These are phyloP conservation scores for Lentinus tigrinus DNA, from an alignment of 768 basidiomycete genomes.

Conservation along the genomic window DNA sequence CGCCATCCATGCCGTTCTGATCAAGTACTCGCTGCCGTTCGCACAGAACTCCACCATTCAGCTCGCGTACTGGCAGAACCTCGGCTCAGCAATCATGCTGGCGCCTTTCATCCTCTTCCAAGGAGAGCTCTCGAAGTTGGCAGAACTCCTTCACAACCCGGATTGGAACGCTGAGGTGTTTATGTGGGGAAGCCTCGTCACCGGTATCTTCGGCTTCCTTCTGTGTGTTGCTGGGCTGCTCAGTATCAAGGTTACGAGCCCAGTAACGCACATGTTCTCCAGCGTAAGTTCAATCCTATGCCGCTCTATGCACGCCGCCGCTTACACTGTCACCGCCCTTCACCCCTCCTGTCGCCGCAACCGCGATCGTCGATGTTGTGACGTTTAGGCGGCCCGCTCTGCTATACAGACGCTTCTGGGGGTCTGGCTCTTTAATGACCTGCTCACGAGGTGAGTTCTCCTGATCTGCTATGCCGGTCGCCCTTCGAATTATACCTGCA, in stretches of 20 bases:
- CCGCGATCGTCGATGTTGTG: background rate
- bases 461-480: background rate
- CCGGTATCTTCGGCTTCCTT: conserved; percentile 79
- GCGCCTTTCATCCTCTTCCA: conserved; percentile 58
- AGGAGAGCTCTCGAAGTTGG: conserved; percentile 49
- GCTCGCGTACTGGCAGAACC: conserved; percentile 79
- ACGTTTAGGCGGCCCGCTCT: conserved; percentile 66
- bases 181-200: conserved; percentile 63
- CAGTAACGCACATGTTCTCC: conserved; percentile 85
- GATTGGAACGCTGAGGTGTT: conserved; percentile 55
- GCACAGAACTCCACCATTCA: conserved; percentile 73
- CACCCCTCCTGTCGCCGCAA: background rate
- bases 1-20: conserved; percentile 71
- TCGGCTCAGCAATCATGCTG: conserved; percentile 64
- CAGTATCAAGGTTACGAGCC: conserved; percentile 80
- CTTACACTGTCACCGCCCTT: background rate
- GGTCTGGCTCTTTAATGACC: conserved; percentile 72
- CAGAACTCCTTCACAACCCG: conserved; percentile 35
- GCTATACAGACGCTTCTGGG: conserved; percentile 83
- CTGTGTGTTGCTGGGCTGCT: conserved; percentile 77
- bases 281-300: conserved; percentile 47
- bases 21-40: conserved; percentile 66
- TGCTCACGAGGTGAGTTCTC: conserved; percentile 63
- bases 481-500: background rate
- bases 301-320: background rate